These are phyloP conservation scores for Ampelomyces quisqualis DNA, from an alignment of 2,329 filamentous ascomycete genomes.

Conservation along the genomic window DNA sequence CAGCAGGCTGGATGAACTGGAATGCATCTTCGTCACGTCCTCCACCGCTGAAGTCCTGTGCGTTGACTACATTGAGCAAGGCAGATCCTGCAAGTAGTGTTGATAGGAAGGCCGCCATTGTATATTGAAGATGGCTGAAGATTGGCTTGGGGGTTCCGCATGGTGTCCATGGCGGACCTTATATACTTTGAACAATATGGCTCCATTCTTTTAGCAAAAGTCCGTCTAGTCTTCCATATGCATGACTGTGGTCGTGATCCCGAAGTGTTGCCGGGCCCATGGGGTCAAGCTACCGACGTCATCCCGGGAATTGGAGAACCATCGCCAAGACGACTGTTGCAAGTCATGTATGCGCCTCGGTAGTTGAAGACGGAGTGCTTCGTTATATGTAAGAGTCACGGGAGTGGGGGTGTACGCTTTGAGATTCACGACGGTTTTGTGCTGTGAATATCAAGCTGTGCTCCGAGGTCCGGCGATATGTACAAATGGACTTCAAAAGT, in stretches of 20 bases:
- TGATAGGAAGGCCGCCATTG: slow-evolving; percentile 30
- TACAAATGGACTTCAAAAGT: too few relatives aligned
- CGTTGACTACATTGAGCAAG: slow-evolving; percentile 24
- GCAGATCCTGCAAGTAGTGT: slow-evolving; percentile 26
- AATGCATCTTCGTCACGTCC: slow-evolving; percentile 26
- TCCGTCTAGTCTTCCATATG: too few relatives aligned
- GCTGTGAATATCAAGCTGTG: neutral
- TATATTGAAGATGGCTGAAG: slow-evolving; percentile 16
- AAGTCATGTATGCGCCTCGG: slow-evolving; percentile 17
- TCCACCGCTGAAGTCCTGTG: slow-evolving; percentile 25
- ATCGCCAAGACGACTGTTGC: slow-evolving; percentile 23
- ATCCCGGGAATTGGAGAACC: slow-evolving; percentile 15
- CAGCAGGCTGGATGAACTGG: slow-evolving; percentile 30
- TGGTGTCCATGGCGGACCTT: slow-evolving; percentile 13
- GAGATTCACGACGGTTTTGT: neutral
- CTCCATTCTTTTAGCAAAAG: too few relatives aligned
- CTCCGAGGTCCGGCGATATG: too few relatives aligned
- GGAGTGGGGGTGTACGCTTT: neutral
- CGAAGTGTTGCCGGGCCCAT: slow-evolving; percentile 27
- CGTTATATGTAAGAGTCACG: too few relatives aligned
- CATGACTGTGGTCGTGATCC: slow-evolving; percentile 7
- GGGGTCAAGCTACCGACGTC: slow-evolving; percentile 18
- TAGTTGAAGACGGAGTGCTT: slow-evolving; percentile 13
- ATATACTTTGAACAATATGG: slow-evolving; percentile 16
- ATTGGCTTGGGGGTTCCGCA: slow-evolving; percentile 11